These are phyloP conservation scores for Thalassiosira profunda DNA, from an alignment of 108 stramenopile species.

Conservation along the genomic window DNA sequence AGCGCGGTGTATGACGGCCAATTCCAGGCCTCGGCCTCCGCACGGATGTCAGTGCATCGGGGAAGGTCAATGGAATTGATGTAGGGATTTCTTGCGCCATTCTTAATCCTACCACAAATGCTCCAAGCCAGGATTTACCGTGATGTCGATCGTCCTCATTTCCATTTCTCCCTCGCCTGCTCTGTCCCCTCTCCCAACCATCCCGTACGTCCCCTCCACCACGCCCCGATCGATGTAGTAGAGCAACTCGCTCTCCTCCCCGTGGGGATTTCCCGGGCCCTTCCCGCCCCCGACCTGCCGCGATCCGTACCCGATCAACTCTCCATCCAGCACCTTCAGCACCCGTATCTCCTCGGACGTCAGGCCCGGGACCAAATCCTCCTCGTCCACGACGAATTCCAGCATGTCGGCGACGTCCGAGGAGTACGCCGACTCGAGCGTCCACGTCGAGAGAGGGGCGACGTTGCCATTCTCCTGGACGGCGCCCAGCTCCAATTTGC, in stretches of 20 bases:
- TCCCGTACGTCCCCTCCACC: slow-evolving; percentile 23
- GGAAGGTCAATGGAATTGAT: too few relatives aligned
- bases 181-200: background rate
- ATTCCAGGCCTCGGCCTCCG: too few relatives aligned
- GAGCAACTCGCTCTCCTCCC: slow-evolving; percentile 83
- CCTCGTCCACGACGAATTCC: slow-evolving; percentile 82
- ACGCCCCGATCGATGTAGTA: slow-evolving; percentile 76
- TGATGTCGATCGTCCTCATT: slow-evolving; percentile 31
- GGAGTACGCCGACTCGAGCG: slow-evolving; percentile 58
- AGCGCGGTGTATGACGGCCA: too few relatives aligned
- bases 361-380: slow-evolving; percentile 61
- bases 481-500: slow-evolving; percentile 55
- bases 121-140: slow-evolving; percentile 71
- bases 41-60: too few relatives aligned
- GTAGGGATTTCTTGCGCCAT: too few relatives aligned
- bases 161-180: background rate
- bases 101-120: slow-evolving; percentile 58
- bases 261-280: slow-evolving; percentile 84
- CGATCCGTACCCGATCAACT: slow-evolving; percentile 60
- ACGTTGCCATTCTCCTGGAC: slow-evolving; percentile 74
- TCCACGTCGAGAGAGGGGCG: slow-evolving; percentile 73
- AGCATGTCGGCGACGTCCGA: slow-evolving; percentile 46
- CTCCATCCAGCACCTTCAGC: slow-evolving; percentile 33
- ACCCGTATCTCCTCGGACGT: slow-evolving; percentile 24
- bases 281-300: slow-evolving; percentile 78